These are phyloP conservation scores for Polychytrium aggregatum DNA, from an alignment of 192 early-diverging fungal genomes.

Conservation along the genomic window DNA sequence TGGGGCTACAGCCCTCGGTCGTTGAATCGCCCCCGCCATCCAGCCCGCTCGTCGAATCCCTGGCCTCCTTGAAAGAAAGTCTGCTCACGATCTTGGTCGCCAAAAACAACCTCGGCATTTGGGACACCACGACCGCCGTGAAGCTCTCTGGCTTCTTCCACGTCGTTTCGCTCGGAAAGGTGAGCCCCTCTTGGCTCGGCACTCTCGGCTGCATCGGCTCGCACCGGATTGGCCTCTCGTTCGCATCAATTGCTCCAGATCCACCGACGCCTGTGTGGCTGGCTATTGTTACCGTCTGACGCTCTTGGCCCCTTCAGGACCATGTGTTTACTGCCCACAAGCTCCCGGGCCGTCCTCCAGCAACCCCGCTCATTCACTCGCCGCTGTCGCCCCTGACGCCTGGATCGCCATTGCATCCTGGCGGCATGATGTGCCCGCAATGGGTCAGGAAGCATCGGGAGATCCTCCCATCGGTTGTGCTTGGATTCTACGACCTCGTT, in stretches of 20 bases:
- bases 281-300: too few species aligned
- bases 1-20: conserved; percentile 10
- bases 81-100: conserved; percentile 17
- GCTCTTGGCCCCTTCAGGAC: neutral
- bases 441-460: conserved; percentile 62
- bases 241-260: too few species aligned
- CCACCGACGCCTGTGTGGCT: too few species aligned
- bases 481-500: conserved; percentile 61
- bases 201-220: neutral
- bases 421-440: conserved; percentile 64
- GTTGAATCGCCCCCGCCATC: neutral
- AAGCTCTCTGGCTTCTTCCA: conserved; percentile 19
- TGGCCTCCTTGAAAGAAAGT: conserved; percentile 6
- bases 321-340: conserved; percentile 15
- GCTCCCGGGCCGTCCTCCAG: neutral
- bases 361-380: conserved; percentile 22
- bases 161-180: conserved; percentile 21
- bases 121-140: conserved; percentile 15
- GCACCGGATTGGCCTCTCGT: neutral
- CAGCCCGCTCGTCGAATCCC: too few species aligned
- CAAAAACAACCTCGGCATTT: conserved; percentile 23
- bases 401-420: conserved; percentile 65
- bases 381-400: conserved; percentile 56
- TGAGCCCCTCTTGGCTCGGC: neutral
- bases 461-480: conserved; percentile 47